Base-by-base conservation (phyloP, 345 rosid species). In the Iberis pinnata region DNA sequence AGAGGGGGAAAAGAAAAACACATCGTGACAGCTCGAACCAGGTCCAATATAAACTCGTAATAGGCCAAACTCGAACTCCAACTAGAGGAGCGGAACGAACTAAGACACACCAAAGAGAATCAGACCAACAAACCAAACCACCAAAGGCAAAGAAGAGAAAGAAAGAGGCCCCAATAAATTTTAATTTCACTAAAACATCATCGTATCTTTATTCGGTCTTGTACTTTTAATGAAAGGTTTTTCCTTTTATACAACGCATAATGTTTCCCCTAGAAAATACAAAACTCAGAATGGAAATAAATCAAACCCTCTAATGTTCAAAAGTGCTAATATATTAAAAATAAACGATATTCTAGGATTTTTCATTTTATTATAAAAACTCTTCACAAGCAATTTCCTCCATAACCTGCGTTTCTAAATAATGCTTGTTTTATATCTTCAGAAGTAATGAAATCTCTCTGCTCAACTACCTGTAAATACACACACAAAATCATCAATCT, bases 371-470 rank as follows among this genome's bases (percentile, higher is more conserved):
- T 67, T 6, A 41, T 18, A 2, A 7, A 40, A 47, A 53, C 17
- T 26, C 17, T 9, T 49, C 58, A 75, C 77, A 78, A 59, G 54
- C 92, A 88, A 73, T 76, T 85, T 70, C 98, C 98, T 76, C 93
- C 98, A 58, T 92, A 84, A 22, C 98, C 98, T 46, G 98, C 95
- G 73, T 77, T 83, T 70, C 80, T 67, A 67, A 84, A 83, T 18
- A 92, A 61, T 52, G 96, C 80, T 68, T 92, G 95, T 77, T 88
- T 88, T 72, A 92, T 77, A 59, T 88, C 96, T 63, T 88, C 95
- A 22, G 88, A 53, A 48, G 70, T 73, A 9, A 75, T 12, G 36
- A 70, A 22, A 48, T 64, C 61, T 61, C 76, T 77, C 73, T 79
- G 82, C 69, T 78, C 83, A 51, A 35, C 65, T 50, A 32, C 83